These are phyloP conservation scores for Malassezia yamatoensis DNA, from an alignment of 1,284 basidiomycete species.

Conservation along the genomic window DNA sequence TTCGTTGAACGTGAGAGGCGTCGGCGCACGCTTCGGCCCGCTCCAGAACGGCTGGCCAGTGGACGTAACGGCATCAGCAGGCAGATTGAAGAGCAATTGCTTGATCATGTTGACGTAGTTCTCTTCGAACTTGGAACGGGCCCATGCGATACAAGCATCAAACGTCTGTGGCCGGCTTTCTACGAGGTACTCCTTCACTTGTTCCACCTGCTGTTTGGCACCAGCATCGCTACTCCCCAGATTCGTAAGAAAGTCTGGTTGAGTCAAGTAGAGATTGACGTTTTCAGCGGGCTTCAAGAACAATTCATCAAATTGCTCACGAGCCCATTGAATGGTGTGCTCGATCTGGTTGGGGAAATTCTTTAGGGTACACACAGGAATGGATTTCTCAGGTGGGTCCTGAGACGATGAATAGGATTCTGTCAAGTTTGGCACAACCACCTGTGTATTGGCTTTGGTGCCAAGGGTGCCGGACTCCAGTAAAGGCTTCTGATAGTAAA, in stretches of 20 bases:
- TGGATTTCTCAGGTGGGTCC: slow-evolving; percentile 97
- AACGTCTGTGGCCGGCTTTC: slow-evolving; percentile 86
- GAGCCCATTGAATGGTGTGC: slow-evolving; percentile 93
- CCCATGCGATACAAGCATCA: slow-evolving; percentile 96
- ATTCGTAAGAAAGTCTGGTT: slow-evolving; percentile 88
- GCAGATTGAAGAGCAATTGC: slow-evolving; percentile 85
- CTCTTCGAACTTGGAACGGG: slow-evolving; percentile 85
- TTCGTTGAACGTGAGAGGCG: slow-evolving; percentile 68
- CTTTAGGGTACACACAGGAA: slow-evolving; percentile 95
- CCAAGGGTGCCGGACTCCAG: slow-evolving; percentile 96
- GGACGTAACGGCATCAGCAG: slow-evolving; percentile 78
- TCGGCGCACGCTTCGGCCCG: slow-evolving; percentile 96
- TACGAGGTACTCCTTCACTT: slow-evolving; percentile 82
- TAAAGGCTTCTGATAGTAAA: slow-evolving; percentile 91
- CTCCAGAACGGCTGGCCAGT: slow-evolving; percentile 68
- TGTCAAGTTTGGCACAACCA: slow-evolving; percentile 85
- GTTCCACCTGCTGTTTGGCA: slow-evolving; percentile 60
- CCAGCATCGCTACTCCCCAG: slow-evolving; percentile 57
- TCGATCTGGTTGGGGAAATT: slow-evolving; percentile 98
- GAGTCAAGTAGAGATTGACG: slow-evolving; percentile 91
- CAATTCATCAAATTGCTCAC: slow-evolving; percentile 79
- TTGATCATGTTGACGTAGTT: slow-evolving; percentile 89
- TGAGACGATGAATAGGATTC: slow-evolving; percentile 98
- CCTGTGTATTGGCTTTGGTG: slow-evolving; percentile 96
- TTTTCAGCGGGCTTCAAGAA: slow-evolving; percentile 91